These are phyloP conservation scores for Schoenoplectus triqueter DNA, from an alignment of 202 grass and related monocot genomes.

Conservation along the genomic window DNA sequence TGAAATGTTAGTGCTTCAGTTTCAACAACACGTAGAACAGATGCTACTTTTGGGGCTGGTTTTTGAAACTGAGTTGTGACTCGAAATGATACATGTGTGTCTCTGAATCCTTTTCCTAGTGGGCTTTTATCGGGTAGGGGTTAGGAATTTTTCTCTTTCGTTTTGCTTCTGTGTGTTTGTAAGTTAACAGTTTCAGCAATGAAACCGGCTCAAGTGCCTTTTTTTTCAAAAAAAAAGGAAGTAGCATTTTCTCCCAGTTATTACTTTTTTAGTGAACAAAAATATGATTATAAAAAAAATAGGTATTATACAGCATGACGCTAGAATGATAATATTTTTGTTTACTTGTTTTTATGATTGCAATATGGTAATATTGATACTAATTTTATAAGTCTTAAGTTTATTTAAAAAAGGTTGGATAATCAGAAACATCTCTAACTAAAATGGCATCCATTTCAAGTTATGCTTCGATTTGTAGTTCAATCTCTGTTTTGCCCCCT, in stretches of 20 bases:
- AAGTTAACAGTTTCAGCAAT: too few species aligned
- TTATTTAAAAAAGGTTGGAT: not conserved
- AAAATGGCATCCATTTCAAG: not conserved
- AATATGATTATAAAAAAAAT: not conserved
- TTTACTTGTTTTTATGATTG: not conserved
- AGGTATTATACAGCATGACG: not conserved
- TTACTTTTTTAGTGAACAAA: not conserved
- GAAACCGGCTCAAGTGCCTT: too few species aligned
- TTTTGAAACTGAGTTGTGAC: too few species aligned
- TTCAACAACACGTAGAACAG: too few species aligned
- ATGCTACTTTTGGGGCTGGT: too few species aligned
- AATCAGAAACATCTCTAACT: not conserved
- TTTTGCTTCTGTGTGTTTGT: too few species aligned
- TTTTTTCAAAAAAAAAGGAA: too few species aligned
- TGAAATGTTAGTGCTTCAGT: not conserved
- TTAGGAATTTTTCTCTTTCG: too few species aligned
- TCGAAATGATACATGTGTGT: too few species aligned
- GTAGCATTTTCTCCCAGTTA: not conserved
- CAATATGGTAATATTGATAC: not conserved
- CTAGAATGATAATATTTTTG: not conserved
- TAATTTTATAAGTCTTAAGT: not conserved
- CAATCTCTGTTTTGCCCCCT: not conserved
- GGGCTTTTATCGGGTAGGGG: too few species aligned
- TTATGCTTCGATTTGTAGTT: not conserved
- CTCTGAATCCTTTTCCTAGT: too few species aligned